phyloP scores from a whole-genome alignment of 1,284 basidiomycete species.

The Trichosporon sp. region DNA sequence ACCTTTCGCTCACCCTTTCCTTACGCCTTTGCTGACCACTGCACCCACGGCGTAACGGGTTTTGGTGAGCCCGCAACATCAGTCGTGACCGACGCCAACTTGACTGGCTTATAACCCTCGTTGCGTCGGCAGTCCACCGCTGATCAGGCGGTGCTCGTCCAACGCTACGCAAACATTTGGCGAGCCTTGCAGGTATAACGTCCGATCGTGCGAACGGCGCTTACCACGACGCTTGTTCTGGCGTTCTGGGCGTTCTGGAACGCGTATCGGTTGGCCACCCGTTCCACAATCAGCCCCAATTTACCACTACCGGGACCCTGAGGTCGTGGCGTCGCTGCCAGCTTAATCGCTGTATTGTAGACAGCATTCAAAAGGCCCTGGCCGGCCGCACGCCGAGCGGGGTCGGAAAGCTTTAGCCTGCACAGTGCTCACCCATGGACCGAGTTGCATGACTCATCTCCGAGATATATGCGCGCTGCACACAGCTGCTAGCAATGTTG shows the following conservation, averaged over 20 bases:
- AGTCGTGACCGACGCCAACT: not conserved
- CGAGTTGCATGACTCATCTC: too few species aligned
- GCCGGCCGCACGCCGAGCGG: not conserved
- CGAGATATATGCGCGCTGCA: not conserved
- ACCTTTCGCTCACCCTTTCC: not conserved
- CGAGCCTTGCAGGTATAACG: not conserved
- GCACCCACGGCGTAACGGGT: not conserved
- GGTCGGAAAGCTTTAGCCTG: not conserved
- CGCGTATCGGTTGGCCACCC: not conserved
- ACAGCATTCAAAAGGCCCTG: not conserved
- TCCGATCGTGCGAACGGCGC: not conserved
- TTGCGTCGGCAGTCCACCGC: too few species aligned
- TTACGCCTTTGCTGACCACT: not conserved
- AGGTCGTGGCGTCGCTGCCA: conserved; percentile 2
- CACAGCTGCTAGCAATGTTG: not conserved
- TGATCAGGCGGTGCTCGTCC: not conserved
- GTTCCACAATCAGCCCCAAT: conserved; percentile 3
- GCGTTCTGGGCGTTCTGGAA: not conserved
- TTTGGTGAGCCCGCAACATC: not conserved
- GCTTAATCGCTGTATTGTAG: conserved; percentile 6
- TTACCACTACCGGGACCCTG: not conserved
- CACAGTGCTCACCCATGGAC: not conserved
- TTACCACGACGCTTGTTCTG: not conserved
- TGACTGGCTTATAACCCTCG: too few species aligned
- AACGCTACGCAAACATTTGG: not conserved